Base-by-base conservation (phyloP, 768 basidiomycete genomes). In the Boletus rubescentipes region DNA sequence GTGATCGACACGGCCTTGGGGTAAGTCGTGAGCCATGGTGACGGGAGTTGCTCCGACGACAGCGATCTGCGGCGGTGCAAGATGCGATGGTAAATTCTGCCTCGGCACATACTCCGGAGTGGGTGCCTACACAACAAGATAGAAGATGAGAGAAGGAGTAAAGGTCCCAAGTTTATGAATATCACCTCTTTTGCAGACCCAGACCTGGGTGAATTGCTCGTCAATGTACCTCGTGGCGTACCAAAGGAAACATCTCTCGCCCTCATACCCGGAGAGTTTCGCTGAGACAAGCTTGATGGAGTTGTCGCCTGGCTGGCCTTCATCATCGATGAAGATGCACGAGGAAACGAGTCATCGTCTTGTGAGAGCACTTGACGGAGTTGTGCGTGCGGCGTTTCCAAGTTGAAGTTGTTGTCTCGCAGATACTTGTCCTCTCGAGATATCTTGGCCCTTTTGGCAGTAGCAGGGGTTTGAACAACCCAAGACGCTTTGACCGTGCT, bases 311-410 rank as follows among this genome's bases (percentile, higher is more conserved):
- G 66, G 42, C 57, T 66, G 7, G 59, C 59, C 44, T 59, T 70
- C 64, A 68, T 68, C 57, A 67, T 65, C 32, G 62, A 63, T 16
- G 61, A 68, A 18, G 60, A 51, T 31, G 57, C 38, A 40, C 64
- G 68, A 46, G 60, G 69, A n/a, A 60, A 60, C 7, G 55, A 35
- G 18, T 61, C 61, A 4, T 56, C 47, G 9, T 71, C 68, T 45
- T 71, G 61, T 26, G 70, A 72, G 35, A 71, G 71, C 32, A 71
- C 61, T 48, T 72, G 60, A 12, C 71, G 69, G 46, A 71, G 59
- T 30, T 71, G 67, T 14, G 52, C 45, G 39, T 69, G 69, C 0
- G 62, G 54, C 5, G 60, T 62, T 20, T 70, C 69, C 38, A 58
- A 38, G 26, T 42, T 34, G 1, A 48, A 46, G 9, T 57, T 63